Conservation (phyloP, 2,329 filamentous ascomycete genomes). For the Sporothrix pseudoabietina region DNA sequence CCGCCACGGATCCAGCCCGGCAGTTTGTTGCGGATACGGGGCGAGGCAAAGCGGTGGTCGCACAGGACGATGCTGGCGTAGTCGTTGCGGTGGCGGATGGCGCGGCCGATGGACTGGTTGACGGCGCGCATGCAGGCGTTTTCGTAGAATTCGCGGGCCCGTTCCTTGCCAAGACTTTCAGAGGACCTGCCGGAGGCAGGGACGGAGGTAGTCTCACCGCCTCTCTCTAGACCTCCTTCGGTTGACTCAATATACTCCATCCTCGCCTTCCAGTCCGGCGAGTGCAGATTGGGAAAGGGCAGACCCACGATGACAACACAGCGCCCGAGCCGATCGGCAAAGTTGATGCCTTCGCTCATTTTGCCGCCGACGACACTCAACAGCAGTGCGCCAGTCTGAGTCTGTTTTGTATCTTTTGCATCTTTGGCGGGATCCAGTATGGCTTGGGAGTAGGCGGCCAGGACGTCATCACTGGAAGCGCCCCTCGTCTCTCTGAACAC, state of each 20-base stretch:
- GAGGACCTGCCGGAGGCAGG: neutral
- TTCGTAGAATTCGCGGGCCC: conserved; percentile 81
- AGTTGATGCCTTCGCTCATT: conserved; percentile 97
- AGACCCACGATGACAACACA: conserved; percentile 90
- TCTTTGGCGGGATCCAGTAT: conserved; percentile 53
- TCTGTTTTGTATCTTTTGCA: conserved; percentile 1
- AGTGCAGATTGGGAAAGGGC: conserved; percentile 87
- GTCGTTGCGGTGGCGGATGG: conserved; percentile 83
- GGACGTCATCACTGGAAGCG: conserved; percentile 65
- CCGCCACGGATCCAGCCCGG: conserved; percentile 85
- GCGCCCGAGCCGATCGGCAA: conserved; percentile 85
- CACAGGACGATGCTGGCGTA: conserved; percentile 88
- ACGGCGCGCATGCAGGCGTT: conserved; percentile 96
- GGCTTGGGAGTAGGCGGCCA: conserved; percentile 71
- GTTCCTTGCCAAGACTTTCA: conserved; percentile 49
- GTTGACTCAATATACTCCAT: conserved; percentile 78
- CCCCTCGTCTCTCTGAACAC: conserved; percentile 63
- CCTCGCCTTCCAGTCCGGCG: conserved; percentile 90
- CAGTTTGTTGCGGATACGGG: conserved; percentile 74
- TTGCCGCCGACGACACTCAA: conserved; percentile 92
- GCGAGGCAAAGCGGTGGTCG: conserved; percentile 75
- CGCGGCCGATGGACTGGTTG: conserved; percentile 93
- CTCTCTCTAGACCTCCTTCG: neutral
- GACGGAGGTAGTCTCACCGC: neutral
- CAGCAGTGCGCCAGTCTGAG: conserved; percentile 60